A percentile compares a stretch with the other conserved stretches of the same genome.
phyloP scores from a whole-genome alignment of 768 basidiomycete species.

The Tremella mesenterica region DNA sequence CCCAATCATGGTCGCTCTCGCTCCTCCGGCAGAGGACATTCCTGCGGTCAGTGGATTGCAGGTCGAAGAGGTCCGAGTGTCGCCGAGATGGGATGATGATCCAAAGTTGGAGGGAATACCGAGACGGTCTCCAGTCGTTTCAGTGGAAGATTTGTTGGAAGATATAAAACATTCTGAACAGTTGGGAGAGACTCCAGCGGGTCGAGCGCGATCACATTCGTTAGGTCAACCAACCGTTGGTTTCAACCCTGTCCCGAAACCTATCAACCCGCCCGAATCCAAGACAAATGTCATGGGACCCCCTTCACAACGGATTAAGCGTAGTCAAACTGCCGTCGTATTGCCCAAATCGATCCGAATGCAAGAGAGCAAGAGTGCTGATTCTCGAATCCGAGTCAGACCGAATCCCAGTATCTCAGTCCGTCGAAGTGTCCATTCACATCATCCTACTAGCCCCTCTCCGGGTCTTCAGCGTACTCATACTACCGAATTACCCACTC shows the following conservation, averaged over 20 bases:
- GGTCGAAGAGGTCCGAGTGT: not conserved
- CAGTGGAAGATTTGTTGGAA: conserved; percentile 1
- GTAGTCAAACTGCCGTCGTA: conserved; percentile 21
- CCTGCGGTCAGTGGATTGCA: not conserved
- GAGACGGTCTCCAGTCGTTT: conserved; percentile 8
- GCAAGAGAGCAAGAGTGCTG: conserved; percentile 18
- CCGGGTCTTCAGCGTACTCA: conserved; percentile 10
- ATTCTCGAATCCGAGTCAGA: conserved; percentile 13
- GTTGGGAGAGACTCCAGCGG: not conserved
- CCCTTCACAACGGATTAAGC: conserved; percentile 12
- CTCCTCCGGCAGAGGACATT: conserved; percentile 24
- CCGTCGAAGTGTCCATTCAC: not conserved
- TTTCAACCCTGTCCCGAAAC: not conserved
- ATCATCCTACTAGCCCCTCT: conserved; percentile 1
- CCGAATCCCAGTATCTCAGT: not conserved
- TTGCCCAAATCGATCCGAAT: conserved; percentile 18
- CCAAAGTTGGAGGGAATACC: not conserved
- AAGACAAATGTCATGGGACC: conserved; percentile 18
- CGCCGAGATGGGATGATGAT: not conserved
- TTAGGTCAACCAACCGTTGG: not conserved
- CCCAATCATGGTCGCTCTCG: conserved; percentile 30
- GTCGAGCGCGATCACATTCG: not conserved
- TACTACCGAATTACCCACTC: conserved; percentile 11
- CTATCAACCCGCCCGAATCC: conserved; percentile 1
- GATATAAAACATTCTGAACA: no score